Conservation (phyloP, 2,329 filamentous ascomycete species). For the Colletotrichum australisinense region DNA sequence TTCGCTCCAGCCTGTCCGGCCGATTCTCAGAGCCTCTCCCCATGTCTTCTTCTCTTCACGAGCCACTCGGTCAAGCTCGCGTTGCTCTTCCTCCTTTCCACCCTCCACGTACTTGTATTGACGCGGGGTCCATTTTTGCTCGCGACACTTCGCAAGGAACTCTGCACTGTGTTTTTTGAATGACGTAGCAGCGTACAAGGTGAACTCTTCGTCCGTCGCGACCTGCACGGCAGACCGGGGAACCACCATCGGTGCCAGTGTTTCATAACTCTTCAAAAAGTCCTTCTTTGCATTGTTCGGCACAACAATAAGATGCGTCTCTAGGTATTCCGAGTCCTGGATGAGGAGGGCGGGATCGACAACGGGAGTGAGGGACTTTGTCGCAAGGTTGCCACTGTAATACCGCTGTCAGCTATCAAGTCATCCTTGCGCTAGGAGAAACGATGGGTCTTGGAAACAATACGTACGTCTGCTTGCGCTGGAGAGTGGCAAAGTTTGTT, state of each 20-base stretch:
- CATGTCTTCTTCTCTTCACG: slow-evolving; percentile 92
- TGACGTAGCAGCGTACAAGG: slow-evolving; percentile 86
- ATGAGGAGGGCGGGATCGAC: slow-evolving; percentile 85
- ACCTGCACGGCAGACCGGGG: slow-evolving; percentile 86
- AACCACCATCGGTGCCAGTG: slow-evolving; percentile 89
- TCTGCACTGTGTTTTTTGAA: slow-evolving; percentile 93
- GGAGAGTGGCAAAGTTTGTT: slow-evolving; percentile 81
- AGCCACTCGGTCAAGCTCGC: slow-evolving; percentile 83
- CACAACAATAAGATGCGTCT: slow-evolving; percentile 93
- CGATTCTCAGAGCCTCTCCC: slow-evolving; percentile 89
- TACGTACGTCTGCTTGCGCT: slow-evolving; percentile 86
- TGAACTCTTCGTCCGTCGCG: slow-evolving; percentile 89
- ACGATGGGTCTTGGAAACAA: not conserved
- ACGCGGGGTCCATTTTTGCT: slow-evolving; percentile 93
- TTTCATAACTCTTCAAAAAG: slow-evolving; percentile 91
- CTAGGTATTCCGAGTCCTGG: slow-evolving; percentile 94
- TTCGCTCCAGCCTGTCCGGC: slow-evolving; percentile 94
- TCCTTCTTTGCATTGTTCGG: slow-evolving; percentile 85
- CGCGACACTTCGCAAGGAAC: slow-evolving; percentile 91
- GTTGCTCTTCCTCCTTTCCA: slow-evolving; percentile 87
- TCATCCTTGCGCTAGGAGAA: not conserved
- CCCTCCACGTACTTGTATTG: slow-evolving; percentile 95
- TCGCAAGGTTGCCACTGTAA: slow-evolving; percentile 86
- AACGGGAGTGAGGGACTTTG: slow-evolving; percentile 91
- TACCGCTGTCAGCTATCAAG: slow-evolving; percentile 28